Base-by-base conservation (phyloP, 306 rosid species). In the Biancaea sappan region DNA sequence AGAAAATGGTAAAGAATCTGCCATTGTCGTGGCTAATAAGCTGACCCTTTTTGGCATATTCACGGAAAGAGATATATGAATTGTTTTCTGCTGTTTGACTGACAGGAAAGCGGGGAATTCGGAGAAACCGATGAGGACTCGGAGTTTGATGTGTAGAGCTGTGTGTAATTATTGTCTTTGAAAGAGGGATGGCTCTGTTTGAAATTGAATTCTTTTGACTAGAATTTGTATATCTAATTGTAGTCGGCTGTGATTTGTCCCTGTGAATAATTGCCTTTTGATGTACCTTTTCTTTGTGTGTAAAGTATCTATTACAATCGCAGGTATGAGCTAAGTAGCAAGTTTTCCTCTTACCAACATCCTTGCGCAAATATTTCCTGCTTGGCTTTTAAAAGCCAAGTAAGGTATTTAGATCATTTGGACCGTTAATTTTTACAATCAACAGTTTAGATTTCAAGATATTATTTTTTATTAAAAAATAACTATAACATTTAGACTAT, bases 71-170 rank as follows among this genome's bases (percentile, higher is more conserved):
- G 22, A 43, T 61, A 8, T 43, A 65, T 69, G 44, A 54, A 66
- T 44, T 52, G 73, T 58, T 63, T 50, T 54, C 34, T 74, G 57
- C 15, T 70, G 61, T 57, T 62, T 80, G 80, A 70, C 94, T 80
- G 80, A 70, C 94, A 92, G 98, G 92, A 92, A 85, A 92, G 69
- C 16, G 90, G 91, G 0, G 94, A 88, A 63, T 87, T 59, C 58
- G 84, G 84, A 41, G 88, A 85, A 77, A 80, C 87, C 3, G 90
- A 86, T 44, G 90, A 85, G 24, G 91, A 88, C 16, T 86, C 88
- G 16, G 91, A 86, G 67, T 84, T 79, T 75, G 85, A 80, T 35
- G 86, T 70, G 66, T 86, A 80, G 74, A 72, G 32, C 50, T 26
- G 70, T 26, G 70, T 18, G 65, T 63, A 57, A 73, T 61, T 75